A percentile compares a stretch with the other conserved stretches of the same genome.
Evolutionary conservation across 208 protist genomes (phyloP).

Genomic region (Trypanosoma vivax): DNA sequence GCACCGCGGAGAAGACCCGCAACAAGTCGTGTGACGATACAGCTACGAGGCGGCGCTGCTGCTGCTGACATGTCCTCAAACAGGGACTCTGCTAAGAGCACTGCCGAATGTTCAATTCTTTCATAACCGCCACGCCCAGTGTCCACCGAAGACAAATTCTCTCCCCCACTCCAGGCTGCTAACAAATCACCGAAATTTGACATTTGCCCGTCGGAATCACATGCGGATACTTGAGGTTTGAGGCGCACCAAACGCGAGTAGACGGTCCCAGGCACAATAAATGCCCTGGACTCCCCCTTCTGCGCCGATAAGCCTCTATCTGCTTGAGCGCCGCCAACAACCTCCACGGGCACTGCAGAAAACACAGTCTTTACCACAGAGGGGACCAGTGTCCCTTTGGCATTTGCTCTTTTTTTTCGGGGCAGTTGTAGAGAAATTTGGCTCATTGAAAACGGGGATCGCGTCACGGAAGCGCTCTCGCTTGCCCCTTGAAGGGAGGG

Average conservation of each 20-base stretch:
- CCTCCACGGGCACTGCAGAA: neutral
- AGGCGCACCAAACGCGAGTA: conserved; percentile 6
- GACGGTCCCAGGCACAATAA: conserved; percentile 17
- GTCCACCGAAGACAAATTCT: neutral
- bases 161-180: neutral
- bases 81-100: conserved; percentile 15
- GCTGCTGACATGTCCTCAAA: conserved; percentile 15
- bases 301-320: neutral
- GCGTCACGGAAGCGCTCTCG: conserved; percentile 3
- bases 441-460: neutral
- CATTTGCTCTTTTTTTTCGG: neutral
- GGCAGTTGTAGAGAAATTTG: neutral
- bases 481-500: conserved; percentile 29
- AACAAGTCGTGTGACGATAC: conserved; percentile 62
- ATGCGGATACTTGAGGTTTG: neutral
- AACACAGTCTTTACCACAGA: neutral
- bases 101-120: conserved; percentile 14
- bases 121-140: neutral
- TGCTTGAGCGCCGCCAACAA: neutral
- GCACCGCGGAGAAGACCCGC: conserved; percentile 36
- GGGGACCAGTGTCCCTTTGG: neutral
- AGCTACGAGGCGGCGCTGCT: conserved; percentile 26
- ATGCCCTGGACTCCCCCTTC: neutral
- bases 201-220: neutral
- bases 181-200: neutral